Conservation (phyloP, 371 early-diverging fungal genomes). For the Circinella minor region DNA sequence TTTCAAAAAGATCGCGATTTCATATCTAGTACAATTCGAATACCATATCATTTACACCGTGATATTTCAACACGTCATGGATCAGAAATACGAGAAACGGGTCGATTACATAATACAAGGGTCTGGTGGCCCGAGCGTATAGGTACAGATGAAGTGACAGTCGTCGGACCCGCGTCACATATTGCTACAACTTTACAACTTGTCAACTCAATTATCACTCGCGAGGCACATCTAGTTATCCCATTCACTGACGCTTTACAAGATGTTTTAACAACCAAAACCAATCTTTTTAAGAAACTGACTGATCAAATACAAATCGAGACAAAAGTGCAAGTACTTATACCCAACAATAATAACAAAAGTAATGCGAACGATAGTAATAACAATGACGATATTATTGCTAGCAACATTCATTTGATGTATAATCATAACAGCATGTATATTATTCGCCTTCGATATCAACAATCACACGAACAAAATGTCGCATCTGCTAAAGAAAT, state of each 20-base stretch:
- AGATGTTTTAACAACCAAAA: not conserved
- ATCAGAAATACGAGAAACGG: slow-evolving; percentile 11
- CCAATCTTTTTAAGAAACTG: not conserved
- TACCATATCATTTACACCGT: slow-evolving; percentile 42
- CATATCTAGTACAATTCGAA: slow-evolving; percentile 27
- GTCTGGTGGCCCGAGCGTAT: slow-evolving; percentile 20
- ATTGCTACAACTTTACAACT: slow-evolving; percentile 9
- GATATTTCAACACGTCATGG: slow-evolving; percentile 32
- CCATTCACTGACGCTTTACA: slow-evolving; percentile 1
- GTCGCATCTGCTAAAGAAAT: slow-evolving; percentile 6
- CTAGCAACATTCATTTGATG: not conserved
- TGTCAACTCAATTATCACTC: not conserved
- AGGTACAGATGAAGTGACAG: slow-evolving; percentile 18
- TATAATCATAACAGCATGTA: not conserved
- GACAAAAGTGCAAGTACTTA: not conserved
- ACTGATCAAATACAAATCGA: not conserved
- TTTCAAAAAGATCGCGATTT: slow-evolving; percentile 50
- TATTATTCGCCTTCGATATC: slow-evolving; percentile 18
- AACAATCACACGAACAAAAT: slow-evolving; percentile 14
- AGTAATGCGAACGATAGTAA: too few species aligned
- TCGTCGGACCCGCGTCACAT: slow-evolving; percentile 22
- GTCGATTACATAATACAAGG: slow-evolving; percentile 10
- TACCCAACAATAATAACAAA: not conserved
- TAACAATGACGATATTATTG: not conserved
- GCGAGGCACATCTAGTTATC: slow-evolving; percentile 7